Percentiles rank a stretch among this genome's conserved stretches.
Conservation (phyloP, 2,329 filamentous ascomycete genomes). For the Diaporthe velutina region DNA sequence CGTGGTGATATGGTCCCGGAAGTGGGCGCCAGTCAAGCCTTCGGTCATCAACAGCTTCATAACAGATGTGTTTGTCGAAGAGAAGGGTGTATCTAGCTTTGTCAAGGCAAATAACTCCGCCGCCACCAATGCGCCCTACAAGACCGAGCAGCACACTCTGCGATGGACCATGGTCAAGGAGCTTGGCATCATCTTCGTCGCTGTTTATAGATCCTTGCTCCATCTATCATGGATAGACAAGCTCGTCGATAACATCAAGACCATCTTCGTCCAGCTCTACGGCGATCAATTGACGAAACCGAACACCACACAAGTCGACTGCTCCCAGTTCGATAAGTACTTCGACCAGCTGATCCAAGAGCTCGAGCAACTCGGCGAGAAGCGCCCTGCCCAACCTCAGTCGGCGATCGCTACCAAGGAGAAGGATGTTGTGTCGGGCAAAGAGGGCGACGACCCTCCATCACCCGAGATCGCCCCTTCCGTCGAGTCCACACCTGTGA, state of each 20-base stretch:
- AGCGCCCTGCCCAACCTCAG: conserved; percentile 46
- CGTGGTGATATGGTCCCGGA: conserved; percentile 95
- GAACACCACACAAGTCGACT: conserved; percentile 83
- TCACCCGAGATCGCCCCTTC: conserved; percentile 58
- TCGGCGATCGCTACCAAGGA: conserved; percentile 45
- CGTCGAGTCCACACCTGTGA: conserved; percentile 77
- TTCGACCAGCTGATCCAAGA: conserved; percentile 94
- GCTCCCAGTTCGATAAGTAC: conserved; percentile 86
- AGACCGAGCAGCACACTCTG: conserved; percentile 91
- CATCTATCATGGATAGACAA: conserved; percentile 98
- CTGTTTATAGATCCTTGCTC: conserved; percentile 94
- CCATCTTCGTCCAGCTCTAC: conserved; percentile 92
- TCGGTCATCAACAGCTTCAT: conserved; percentile 95
- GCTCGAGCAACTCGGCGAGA: conserved; percentile 71
- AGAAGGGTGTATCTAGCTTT: conserved; percentile 76
- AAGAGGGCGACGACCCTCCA: conserved; percentile 55
- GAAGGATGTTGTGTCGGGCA: conserved; percentile 51
- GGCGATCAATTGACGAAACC: conserved; percentile 87
- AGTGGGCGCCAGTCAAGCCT: conserved; percentile 83
- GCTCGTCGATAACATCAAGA: conserved; percentile 93
- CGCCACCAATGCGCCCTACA: conserved; percentile 80
- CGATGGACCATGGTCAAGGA: conserved; percentile 96
- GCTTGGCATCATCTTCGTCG: conserved; percentile 96
- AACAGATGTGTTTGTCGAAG: conserved; percentile 97
- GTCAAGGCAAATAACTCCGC: conserved; percentile 71